phyloP scores from a whole-genome alignment of 2,329 filamentous ascomycete genomes.

The Cytospora leucostoma region DNA sequence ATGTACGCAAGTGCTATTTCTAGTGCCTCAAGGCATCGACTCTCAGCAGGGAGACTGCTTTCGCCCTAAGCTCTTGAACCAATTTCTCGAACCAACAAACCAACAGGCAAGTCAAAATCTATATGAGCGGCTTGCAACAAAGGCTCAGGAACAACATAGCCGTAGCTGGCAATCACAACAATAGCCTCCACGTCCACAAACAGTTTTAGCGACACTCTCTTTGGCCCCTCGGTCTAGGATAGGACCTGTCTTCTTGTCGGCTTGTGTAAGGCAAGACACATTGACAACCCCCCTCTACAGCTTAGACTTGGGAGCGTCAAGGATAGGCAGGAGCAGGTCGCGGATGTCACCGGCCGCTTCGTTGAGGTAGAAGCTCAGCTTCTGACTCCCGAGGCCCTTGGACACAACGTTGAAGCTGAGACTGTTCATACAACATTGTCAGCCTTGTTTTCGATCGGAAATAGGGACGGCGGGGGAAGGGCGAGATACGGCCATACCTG shows the following conservation, averaged over 20 bases:
- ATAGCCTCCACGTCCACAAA: background rate
- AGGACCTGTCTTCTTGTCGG: no score
- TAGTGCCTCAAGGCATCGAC: background rate
- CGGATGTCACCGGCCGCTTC: conserved; percentile 90
- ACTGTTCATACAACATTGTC: conserved; percentile 46
- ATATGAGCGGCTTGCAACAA: background rate
- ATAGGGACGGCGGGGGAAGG: background rate
- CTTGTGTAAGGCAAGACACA: background rate
- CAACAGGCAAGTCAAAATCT: background rate
- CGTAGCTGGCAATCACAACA: background rate
- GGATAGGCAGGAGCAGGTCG: conserved; percentile 78
- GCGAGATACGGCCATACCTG: conserved; percentile 54
- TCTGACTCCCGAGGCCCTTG: conserved; percentile 85
- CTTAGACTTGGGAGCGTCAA: conserved; percentile 84
- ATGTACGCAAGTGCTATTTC: background rate
- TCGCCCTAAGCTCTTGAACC: background rate
- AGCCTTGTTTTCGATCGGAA: conserved; percentile 4
- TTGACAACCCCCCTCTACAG: conserved; percentile 55
- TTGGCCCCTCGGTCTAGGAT: no score
- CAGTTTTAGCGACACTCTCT: background rate
- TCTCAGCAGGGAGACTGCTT: background rate
- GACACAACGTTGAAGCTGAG: conserved; percentile 98
- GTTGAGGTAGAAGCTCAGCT: conserved; percentile 94
- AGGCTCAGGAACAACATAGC: background rate
- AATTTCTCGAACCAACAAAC: background rate